Conservation (phyloP, 768 basidiomycete genomes). For the Cantharellus anzutake region DNA sequence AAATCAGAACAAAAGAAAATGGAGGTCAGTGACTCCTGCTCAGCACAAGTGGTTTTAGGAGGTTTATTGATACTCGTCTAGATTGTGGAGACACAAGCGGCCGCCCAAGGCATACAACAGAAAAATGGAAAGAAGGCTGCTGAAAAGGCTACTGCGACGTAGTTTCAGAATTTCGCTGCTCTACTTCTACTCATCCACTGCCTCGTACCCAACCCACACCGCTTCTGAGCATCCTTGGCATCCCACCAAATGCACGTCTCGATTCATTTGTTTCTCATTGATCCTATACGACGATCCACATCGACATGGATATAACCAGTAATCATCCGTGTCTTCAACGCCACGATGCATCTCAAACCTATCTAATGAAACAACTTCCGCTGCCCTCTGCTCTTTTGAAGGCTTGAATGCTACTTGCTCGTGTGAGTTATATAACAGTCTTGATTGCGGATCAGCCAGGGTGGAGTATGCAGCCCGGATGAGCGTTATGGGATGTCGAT, state of each 20-base stretch:
- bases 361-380: constrained; percentile 59
- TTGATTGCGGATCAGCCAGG: constrained; percentile 31
- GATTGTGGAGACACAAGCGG: constrained; percentile 49
- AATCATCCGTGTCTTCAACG: constrained; percentile 12
- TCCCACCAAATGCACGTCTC: constrained; percentile 48
- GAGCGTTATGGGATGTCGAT: constrained; percentile 9
- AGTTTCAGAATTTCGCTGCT: background rate
- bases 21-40: constrained; percentile 33
- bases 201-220: constrained; percentile 72
- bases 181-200: background rate
- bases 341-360: constrained; percentile 15
- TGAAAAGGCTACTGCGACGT: background rate
- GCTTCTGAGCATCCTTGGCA: constrained; percentile 67
- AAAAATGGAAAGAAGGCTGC: constrained; percentile 7
- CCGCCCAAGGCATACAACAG: constrained; percentile 29
- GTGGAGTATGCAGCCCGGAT: constrained; percentile 51
- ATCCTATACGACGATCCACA: constrained; percentile 55
- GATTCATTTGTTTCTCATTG: constrained; percentile 38
- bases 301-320: constrained; percentile 46
- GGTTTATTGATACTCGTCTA: constrained; percentile 13
- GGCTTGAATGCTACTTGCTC: background rate
- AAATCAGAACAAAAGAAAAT: constrained; percentile 66
- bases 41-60: constrained; percentile 5
- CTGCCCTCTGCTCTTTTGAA: constrained; percentile 30
- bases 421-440: constrained; percentile 23